Evolutionary conservation across 2,329 filamentous ascomycete species (phyloP), one percentile per base, ranked within the genome.

Genomic region (Paraconiothyrium brasiliense): DNA sequence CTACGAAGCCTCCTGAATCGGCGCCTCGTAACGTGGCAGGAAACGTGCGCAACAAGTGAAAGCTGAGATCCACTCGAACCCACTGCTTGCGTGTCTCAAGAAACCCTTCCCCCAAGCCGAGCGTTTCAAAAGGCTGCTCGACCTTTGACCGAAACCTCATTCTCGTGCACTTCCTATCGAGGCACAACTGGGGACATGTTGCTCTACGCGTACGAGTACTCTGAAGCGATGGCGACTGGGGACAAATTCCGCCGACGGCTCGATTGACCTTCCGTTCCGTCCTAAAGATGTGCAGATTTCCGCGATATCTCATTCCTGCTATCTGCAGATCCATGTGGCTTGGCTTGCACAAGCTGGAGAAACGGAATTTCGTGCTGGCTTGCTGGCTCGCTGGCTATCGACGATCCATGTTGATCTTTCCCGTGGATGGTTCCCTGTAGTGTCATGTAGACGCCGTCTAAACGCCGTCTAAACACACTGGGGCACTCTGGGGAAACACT

Each of bases 401-500:
- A 37, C 54, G 44, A 57, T 57, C 20, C 43, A 11, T 35, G 54
- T 39, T 57, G 44, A 57, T 57, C 54, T 49, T 49, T 34, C 43
- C 54, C 34, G 14, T 41, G 44, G 27, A 11, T 20, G 24, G 43
- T 30, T 39, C 24, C 30, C 32, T 44, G 20, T 30, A 57, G 30
- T 27, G 22, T 52, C 49, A 16, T 14, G 13, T 39, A 9, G 14
- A 41, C 10, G 13, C 20, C 49, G 49, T 52, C 49, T 27, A 52
- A 39, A 39, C 27, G 30, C 20, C 49, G 49, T 52, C 49, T 27
- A 52, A 39, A 39, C 27, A 16, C 16, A 34, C n/a, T 35, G 13
- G 30, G 20, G 14, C 3, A 50, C 13, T 35, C 47, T 30, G 30
- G 47, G 16, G 27, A 32, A 11, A 13, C 30, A 20, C 27, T n/a